Percentiles rank a stretch among this genome's conserved stretches.
These are phyloP conservation scores for Talaromyces liani DNA, from an alignment of 495 filamentous ascomycete genomes.

Conservation along the genomic window DNA sequence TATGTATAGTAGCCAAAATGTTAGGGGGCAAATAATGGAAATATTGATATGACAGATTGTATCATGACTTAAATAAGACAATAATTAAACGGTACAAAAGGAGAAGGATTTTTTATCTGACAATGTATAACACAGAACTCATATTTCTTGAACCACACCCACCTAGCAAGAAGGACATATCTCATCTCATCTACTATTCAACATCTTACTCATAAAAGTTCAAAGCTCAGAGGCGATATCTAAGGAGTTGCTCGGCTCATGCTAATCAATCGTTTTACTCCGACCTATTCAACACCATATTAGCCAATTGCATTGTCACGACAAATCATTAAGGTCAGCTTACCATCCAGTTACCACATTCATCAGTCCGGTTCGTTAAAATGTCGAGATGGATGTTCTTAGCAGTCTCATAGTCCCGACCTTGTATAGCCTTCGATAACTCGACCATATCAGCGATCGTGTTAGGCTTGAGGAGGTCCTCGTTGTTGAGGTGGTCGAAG, in stretches of 20 bases:
- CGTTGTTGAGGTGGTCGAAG: constrained; percentile 95
- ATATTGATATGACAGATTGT: not conserved
- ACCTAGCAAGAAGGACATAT: not conserved
- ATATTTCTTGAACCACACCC: not conserved
- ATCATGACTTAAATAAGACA: not conserved
- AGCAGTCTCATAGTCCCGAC: constrained; percentile 70
- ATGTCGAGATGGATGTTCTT: constrained; percentile 71
- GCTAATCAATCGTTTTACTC: constrained; percentile 83
- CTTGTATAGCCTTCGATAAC: constrained; percentile 59
- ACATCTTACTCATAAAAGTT: not conserved
- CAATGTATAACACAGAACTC: not conserved
- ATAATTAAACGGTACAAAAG: constrained; percentile 2
- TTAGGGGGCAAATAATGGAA: not conserved
- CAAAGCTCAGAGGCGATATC: not conserved
- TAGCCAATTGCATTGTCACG: not conserved
- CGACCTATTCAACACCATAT: constrained; percentile 48
- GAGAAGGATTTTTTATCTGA: constrained; percentile 6
- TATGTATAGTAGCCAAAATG: not conserved
- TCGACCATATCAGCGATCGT: constrained; percentile 66
- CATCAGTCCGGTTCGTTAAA: constrained; percentile 70
- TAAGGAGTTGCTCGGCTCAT: constrained; percentile 76
- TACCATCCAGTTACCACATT: constrained; percentile 96
- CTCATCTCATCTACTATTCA: not conserved
- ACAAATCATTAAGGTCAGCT: constrained; percentile 23
- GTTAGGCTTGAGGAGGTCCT: constrained; percentile 75